Percentiles rank a stretch among this genome's conserved stretches.
These are phyloP conservation scores for Fraxinus cuspidata DNA, from an alignment of 257 asterid species.

Conservation along the genomic window DNA sequence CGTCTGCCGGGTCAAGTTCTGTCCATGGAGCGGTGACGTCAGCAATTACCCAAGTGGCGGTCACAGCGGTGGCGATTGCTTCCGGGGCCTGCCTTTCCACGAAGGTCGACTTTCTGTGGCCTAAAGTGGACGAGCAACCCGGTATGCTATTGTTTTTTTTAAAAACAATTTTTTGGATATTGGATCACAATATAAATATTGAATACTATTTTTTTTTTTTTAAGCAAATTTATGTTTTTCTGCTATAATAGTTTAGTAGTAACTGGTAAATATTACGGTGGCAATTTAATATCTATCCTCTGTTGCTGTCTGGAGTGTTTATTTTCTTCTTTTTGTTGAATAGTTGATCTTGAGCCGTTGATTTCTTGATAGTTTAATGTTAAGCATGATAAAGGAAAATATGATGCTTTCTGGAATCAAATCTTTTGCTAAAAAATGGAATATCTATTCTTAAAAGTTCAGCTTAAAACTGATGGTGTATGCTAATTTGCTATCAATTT, in stretches of 20 bases:
- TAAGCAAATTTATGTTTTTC: too few relatives aligned
- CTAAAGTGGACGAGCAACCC: conserved; percentile 80
- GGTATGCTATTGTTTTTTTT: conserved; percentile 37
- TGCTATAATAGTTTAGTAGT: neutral
- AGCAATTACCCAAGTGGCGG: conserved; percentile 89
- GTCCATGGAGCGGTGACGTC: conserved; percentile 91
- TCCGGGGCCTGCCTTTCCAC: conserved; percentile 98
- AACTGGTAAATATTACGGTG: neutral
- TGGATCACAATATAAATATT: neutral
- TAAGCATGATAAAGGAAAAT: neutral
- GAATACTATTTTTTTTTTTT: too few relatives aligned
- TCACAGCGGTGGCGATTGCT: conserved; percentile 93
- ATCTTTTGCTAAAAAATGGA: neutral
- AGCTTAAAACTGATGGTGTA: neutral
- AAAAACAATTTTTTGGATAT: neutral
- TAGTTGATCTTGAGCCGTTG: neutral
- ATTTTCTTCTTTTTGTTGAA: too few relatives aligned
- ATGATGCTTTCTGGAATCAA: neutral
- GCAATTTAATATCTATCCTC: neutral
- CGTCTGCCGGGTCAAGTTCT: conserved; percentile 59
- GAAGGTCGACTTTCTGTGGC: conserved; percentile 94
- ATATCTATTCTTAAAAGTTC: neutral
- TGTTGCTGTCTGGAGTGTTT: neutral
- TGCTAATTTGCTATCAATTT: neutral
- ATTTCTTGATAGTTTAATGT: neutral